These are phyloP conservation scores for Leccinum barrowsii DNA, from an alignment of 768 basidiomycete genomes.

Conservation along the genomic window DNA sequence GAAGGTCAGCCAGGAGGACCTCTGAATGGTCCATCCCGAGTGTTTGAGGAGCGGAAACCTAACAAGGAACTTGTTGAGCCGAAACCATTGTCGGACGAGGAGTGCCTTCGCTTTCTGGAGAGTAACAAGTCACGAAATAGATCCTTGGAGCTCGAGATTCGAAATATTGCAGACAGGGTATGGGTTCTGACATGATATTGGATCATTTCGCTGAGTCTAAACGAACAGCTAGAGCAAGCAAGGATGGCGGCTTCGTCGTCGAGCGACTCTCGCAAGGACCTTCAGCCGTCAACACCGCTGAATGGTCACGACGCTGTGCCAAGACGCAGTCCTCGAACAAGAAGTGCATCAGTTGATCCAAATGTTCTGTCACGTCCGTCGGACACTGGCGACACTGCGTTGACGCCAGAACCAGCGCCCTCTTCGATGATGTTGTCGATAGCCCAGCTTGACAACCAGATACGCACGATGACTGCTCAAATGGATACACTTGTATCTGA, in stretches of 20 bases:
- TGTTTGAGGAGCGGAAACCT: neutral
- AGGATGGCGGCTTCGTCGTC: constrained; percentile 5
- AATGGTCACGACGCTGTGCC: neutral
- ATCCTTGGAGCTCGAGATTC: constrained; percentile 43
- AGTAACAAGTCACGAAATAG: constrained; percentile 39
- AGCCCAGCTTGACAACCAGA: constrained; percentile 35
- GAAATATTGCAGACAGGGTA: constrained; percentile 36
- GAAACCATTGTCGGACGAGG: constrained; percentile 32
- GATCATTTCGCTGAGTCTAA: neutral
- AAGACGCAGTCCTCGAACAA: constrained; percentile 10
- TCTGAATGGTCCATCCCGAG: neutral
- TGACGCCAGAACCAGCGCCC: neutral
- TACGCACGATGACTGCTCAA: constrained; percentile 32
- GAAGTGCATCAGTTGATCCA: constrained; percentile 23
- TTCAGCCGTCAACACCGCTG: neutral
- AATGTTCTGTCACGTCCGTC: constrained; percentile 8
- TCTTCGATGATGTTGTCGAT: constrained; percentile 17
- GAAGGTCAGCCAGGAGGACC: neutral
- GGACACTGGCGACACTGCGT: neutral
- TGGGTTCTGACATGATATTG: constrained; percentile 2
- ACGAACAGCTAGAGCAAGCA: constrained; percentile 22
- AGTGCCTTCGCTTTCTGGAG: constrained; percentile 40
- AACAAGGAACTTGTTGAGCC: constrained; percentile 11
- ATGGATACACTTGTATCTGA: constrained; percentile 39
- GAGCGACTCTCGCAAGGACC: neutral